Base-by-base conservation (phyloP, 768 basidiomycete genomes). In the Rickenella mellea region DNA sequence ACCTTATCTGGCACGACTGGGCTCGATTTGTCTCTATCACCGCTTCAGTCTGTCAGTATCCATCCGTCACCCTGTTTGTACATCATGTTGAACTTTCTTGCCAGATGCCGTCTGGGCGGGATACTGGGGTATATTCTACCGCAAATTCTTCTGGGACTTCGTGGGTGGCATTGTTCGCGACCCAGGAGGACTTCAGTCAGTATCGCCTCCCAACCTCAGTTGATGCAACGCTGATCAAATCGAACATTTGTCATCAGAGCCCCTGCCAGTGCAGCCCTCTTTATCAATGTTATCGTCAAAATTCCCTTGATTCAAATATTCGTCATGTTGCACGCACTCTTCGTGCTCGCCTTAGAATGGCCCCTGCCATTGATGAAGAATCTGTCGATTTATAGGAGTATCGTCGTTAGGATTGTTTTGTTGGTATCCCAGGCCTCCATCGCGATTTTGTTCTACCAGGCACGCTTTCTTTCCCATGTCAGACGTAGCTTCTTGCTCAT, bases 91-190 rank as follows among this genome's bases (percentile, higher is more conserved):
- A 29, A 45, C 44, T 27, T 43, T 22, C 21, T 42, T 31, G 48
- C 4, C 47, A 89, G 87, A 87, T 58, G 74, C 79, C 44, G 65
- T 89, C 9, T 89, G 86, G 88, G 80, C 84, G 11, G 68, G 74
- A 25, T 80, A 85, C 63, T 93, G 76, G 65, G 91, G 79, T 14
- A 59, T 92, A 11, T 66, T 83, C 52, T 91, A 78, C 65, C 85
- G 89, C 62, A 94, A 94, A 66, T 94, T 89, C 74, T 92, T 94
- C 66, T 94, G 87, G 85, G 92, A 94, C 66, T 89, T 94, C 57
- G 65, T 90, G n/a, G 80, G 78, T 45, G 90, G 85, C 36, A 80
- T 71, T 44, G 57, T 88, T 44, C 81, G 84, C 47, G 71, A 76
- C 57, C 85, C 85, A 22, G 85, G 85, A 64, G 85, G 85, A 41